phyloP scores from a whole-genome alignment of 495 filamentous ascomycete genomes.

The Opeltia flavorubescens region DNA sequence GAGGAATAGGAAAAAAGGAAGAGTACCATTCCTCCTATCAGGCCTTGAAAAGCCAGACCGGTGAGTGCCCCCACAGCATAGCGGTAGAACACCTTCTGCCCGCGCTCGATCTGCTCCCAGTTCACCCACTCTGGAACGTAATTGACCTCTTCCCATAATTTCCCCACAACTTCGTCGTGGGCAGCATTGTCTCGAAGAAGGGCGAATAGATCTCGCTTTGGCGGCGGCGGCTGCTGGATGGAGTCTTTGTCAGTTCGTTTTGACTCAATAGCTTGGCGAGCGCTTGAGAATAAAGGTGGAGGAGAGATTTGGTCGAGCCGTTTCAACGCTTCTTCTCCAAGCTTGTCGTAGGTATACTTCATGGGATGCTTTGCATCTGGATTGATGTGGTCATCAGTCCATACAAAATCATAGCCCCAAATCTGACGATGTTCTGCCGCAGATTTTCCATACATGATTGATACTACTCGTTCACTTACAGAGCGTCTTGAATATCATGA shows the following conservation, averaged over 20 bases:
- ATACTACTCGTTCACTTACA: too few relatives aligned
- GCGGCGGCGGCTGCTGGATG: slow-evolving; percentile 7
- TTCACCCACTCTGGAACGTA: slow-evolving; percentile 56
- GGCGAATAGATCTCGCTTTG: slow-evolving; percentile 24
- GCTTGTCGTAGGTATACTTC: slow-evolving; percentile 29
- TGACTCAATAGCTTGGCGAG: too few relatives aligned
- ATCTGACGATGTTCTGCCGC: too few relatives aligned
- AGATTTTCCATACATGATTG: too few relatives aligned
- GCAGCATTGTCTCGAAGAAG: slow-evolving; percentile 31
- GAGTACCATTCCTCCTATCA: slow-evolving; percentile 42
- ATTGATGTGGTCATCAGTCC: slow-evolving; percentile 31
- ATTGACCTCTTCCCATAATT: slow-evolving; percentile 46
- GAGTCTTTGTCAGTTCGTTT: slow-evolving; percentile 18
- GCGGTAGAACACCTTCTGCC: slow-evolving; percentile 46
- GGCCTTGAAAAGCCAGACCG: slow-evolving; percentile 48
- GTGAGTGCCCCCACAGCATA: slow-evolving; percentile 47
- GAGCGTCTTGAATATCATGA: too few relatives aligned
- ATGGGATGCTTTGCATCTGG: slow-evolving; percentile 26
- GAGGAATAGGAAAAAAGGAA: neutral
- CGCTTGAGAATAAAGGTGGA: too few relatives aligned
- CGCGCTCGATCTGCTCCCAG: slow-evolving; percentile 53
- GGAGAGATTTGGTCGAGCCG: slow-evolving; percentile 30
- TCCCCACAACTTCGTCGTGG: slow-evolving; percentile 31
- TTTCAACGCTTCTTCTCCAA: slow-evolving; percentile 27
- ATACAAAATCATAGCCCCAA: slow-evolving; percentile 35